Evolutionary conservation across 108 stramenopile species (phyloP).

Genomic region (Skeletonema tropicum): DNA sequence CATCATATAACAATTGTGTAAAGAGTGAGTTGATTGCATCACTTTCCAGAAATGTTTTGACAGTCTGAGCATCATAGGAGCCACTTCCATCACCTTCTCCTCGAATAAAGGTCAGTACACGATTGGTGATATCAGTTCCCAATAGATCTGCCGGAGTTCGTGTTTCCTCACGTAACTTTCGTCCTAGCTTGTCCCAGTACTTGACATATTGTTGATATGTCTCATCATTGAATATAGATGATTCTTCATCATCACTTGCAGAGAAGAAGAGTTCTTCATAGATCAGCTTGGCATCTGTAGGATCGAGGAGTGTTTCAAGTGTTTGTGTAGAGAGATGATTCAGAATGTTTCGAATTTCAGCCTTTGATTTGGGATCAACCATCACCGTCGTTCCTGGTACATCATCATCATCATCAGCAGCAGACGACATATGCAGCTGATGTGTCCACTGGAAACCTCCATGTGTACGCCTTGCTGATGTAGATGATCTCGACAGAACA

Average conservation of each 20-base stretch:
- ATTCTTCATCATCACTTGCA: conserved; percentile 12
- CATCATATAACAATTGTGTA: conserved; percentile 64
- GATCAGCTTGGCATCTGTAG: no score
- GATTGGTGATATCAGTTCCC: conserved; percentile 59
- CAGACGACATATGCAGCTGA: no score
- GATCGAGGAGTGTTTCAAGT: no score
- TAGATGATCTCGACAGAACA: no score
- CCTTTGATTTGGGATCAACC: no score
- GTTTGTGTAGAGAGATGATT: no score
- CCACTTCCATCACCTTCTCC: conserved; percentile 27
- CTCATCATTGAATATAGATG: conserved; percentile 47
- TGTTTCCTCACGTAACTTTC: conserved; percentile 41
- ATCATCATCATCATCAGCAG: no score
- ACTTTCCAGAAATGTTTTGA: conserved; percentile 59
- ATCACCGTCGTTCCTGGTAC: no score
- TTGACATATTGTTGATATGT: conserved; percentile 43
- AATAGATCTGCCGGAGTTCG: conserved; percentile 52
- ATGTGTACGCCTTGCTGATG: no score
- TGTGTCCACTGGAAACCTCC: no score
- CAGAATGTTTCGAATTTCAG: no score
- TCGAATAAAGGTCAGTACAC: conserved; percentile 46
- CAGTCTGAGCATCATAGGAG: conserved; percentile 60
- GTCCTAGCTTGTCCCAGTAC: conserved; percentile 63
- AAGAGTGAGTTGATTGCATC: conserved; percentile 71
- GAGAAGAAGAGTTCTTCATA: conserved; percentile 48